Base-by-base conservation (phyloP, 2,329 filamentous ascomycete genomes). In the Sordariomycetes sp. region DNA sequence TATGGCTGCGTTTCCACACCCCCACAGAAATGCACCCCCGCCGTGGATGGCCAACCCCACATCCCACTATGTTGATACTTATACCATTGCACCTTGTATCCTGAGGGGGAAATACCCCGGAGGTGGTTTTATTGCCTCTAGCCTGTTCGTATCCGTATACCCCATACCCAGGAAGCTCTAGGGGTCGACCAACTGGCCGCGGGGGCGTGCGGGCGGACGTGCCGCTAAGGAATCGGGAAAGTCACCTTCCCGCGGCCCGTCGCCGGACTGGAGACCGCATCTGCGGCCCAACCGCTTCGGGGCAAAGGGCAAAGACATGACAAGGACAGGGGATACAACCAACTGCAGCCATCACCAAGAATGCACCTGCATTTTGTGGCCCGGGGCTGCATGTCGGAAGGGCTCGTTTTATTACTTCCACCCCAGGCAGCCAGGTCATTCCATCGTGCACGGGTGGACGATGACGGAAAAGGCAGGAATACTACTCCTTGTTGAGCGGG, bases 361-460 rank as follows among this genome's bases (percentile, higher is more conserved):
- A 43, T 35, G 46, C 46, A 50, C 40, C 40, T 32, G 32, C 40
- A 35, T 57, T 8, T 34, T 32, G 43, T 57, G 55, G 55, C 28
- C 55, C 43, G 55, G 50, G n/a, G 32, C 25, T 57, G 55, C 55
- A 57, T 52, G 34, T 25, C 43, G 55, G 20, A 57, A 57, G 55
- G 55, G 55, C 55, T 40, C 43, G 46, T 57, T 57, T 57, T 57
- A 51, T 57, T 57, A 20, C 55, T 25, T 51, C 55, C 46, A 32
- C 40, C 34, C 50, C 50, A 50, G 55, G 43, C 55, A 32, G 43
- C 55, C 40, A 18, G 55, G 50, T 28, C n/a, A 43, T 50, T 24
- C 46, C 22, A 12, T 50, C 46, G 7, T 24, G 11, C 20, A 24
- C 46, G 11, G 11, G 12, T 43, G n/a, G 12, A 4, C n/a, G 40